Conservation (phyloP, 768 basidiomycete genomes). For the Punctularia strigosozonata region DNA sequence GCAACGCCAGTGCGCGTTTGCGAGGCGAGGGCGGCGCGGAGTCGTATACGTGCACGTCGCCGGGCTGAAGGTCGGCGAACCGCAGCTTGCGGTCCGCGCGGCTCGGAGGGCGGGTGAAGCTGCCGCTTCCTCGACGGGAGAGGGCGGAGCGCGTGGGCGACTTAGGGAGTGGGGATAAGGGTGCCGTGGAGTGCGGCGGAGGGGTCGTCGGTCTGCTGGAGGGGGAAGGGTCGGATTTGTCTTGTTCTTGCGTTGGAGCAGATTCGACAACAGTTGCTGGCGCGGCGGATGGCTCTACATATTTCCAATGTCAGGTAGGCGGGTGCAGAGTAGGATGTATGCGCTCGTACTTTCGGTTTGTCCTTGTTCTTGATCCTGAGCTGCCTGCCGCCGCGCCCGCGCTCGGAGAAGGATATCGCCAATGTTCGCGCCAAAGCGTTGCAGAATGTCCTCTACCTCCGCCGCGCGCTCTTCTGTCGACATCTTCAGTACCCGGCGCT, state of each 20-base stretch:
- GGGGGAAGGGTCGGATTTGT: too few relatives aligned
- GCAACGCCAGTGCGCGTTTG: conserved; percentile 46
- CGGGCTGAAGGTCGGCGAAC: conserved; percentile 63
- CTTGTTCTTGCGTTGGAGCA: too few relatives aligned
- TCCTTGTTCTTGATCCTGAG: too few relatives aligned
- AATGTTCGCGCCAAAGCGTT: conserved; percentile 60
- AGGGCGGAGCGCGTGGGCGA: conserved; percentile 29
- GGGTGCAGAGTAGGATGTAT: too few relatives aligned
- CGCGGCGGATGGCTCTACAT: too few relatives aligned
- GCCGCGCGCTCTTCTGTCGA: conserved; percentile 53
- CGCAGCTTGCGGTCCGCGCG: conserved; percentile 44
- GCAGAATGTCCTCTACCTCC: conserved; percentile 54
- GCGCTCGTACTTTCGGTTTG: too few relatives aligned
- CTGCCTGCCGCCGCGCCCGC: too few relatives aligned
- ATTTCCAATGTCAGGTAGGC: too few relatives aligned
- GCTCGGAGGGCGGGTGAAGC: conserved; percentile 50
- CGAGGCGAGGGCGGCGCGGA: conserved; percentile 69
- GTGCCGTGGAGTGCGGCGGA: background rate
- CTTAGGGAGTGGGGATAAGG: background rate
- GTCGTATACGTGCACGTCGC: conserved; percentile 77
- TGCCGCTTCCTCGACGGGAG: too few relatives aligned
- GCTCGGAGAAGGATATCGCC: conserved; percentile 48
- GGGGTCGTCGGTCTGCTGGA: too few relatives aligned
- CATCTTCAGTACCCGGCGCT: conserved; percentile 52
- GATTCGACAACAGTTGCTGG: too few relatives aligned